Percentiles rank a stretch among this genome's conserved stretches.
Evolutionary conservation across 495 filamentous ascomycete species (phyloP).

Genomic region (Bacidia rubella): DNA sequence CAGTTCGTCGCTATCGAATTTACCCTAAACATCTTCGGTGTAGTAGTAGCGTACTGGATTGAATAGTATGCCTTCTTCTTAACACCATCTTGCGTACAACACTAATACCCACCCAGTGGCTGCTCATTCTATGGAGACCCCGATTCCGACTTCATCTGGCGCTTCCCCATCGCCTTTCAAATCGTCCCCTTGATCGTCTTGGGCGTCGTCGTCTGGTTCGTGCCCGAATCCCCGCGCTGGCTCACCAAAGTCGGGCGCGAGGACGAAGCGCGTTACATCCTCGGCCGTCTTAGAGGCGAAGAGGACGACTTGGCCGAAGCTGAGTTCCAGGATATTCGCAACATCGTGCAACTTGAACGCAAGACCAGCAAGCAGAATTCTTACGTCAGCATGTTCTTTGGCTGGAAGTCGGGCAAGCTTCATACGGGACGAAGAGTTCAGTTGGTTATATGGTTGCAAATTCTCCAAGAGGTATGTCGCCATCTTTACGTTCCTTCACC

Average conservation of each 20-base stretch:
- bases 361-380: conserved; percentile 36
- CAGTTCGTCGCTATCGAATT: conserved; percentile 64
- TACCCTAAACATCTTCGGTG: conserved; percentile 60
- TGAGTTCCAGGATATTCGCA: conserved; percentile 51
- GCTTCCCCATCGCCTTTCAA: conserved; percentile 61
- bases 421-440: conserved; percentile 54
- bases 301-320: conserved; percentile 40
- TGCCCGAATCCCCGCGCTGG: conserved; percentile 55
- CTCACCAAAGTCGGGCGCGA: conserved; percentile 47
- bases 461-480: conserved; percentile 41
- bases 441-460: conserved; percentile 58
- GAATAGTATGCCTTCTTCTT: conserved; percentile 35
- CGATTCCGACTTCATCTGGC: conserved; percentile 44
- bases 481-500: no score
- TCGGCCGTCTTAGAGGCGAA: conserved; percentile 48
- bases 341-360: conserved; percentile 43
- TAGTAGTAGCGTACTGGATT: conserved; percentile 61
- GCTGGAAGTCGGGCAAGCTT: conserved; percentile 45
- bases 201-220: conserved; percentile 40
- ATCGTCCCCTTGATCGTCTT: conserved; percentile 49
- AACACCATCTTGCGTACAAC: background rate
- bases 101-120: conserved; percentile 26
- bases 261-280: conserved; percentile 48
- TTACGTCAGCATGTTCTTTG: conserved; percentile 51
- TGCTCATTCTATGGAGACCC: conserved; percentile 45